Evolutionary conservation across 257 asterid genomes (phyloP), one percentile per base, ranked within the genome.

Genomic region (Osmanthus fragrans): DNA sequence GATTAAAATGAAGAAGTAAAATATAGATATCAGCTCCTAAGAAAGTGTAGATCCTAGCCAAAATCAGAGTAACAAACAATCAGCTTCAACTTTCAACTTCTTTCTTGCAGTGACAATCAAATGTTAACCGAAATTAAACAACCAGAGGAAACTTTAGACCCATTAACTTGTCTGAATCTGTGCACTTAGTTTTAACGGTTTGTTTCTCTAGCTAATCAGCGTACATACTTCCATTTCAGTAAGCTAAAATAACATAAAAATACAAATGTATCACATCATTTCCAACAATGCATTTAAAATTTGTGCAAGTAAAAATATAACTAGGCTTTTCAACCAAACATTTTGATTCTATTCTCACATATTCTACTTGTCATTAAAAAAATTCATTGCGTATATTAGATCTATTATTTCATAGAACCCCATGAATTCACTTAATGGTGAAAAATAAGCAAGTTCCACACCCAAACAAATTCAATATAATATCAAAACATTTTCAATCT

Each of bases 21-120:
- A n/a, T 33, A 42, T 8, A 36, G 51, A 39, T 33, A 39, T 27
- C 16, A 39, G 12, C 73, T 36, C 32, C 73, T 18, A 19, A n/a
- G 19, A 33, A 56, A 66, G 54, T 45, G 19, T 2, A 37, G 45
- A 77, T 51, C 42, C 64, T 21, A 47, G 49, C 63, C 51, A 21
- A 77, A 60, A 42, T 65, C 54, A 58, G 79, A 64, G 80, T 54
- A 11, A 74, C 71, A 74, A 18, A 25, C 45, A 45, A 71, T 65
- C 67, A 76, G 77, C 49, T 73, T 51, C 65, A 74, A 63, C 72
- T 70, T 71, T 56, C 21, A 30, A 23, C 75, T 23, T 69, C 78
- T 73, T 34, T 47, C 30, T 72, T 78, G 71, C 66, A 70, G 19
- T 12, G 71, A 56, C 56, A 42, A 71, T 3, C n/a, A 54, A 54